Base-by-base conservation (phyloP, 2,329 filamentous ascomycete species). In the Phialemoniopsis sp. region DNA sequence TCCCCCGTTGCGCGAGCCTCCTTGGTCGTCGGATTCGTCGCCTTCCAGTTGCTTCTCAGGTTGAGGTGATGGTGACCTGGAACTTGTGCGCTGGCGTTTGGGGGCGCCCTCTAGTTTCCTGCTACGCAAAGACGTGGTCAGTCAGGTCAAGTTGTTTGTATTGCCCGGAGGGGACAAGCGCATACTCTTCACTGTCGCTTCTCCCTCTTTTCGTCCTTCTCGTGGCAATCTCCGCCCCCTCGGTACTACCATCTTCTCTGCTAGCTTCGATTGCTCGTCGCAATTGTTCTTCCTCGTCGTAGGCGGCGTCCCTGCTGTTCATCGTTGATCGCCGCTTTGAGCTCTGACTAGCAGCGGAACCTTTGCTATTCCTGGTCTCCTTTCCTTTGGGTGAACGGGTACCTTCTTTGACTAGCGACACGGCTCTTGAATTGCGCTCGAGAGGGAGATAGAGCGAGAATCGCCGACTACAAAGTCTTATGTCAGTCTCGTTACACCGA, bases 301-400 rank as follows among this genome's bases (percentile, higher is more conserved):
- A 97, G 16, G 89, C 91, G 32, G 91, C 90, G 60, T 89, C 86
- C 46, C 91, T 82, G 59, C 93, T 98, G 57, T 97, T 95, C 89
- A 97, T 96, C 7, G 93, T 98, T 15, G 89, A 95, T 19, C 93
- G 80, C 43, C 93, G 80, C 60, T 96, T 97, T 29, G 84, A 81
- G 38, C 78, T 75, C 39, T 80, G 74, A 32, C 65, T 66, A 10
- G 65, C 58, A 2, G 70, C 65, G 9, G 69, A 70, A 39, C 69
- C 69, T 35, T 72, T 78, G 47, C 67, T 77, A 56, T 60, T 78
- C 65, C 78, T 80, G 51, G 66, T 69, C 53, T 68, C 72, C 50
- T 67, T 73, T 56, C 63, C 66, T 56, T 71, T 75, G 42, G 70
- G 73, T 18, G 66, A 81, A 53, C 63, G 72, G 54, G 63, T 66